Evolutionary conservation across 306 rosid species (phyloP).

Genomic region (Herpetospermum pedunculosum): DNA sequence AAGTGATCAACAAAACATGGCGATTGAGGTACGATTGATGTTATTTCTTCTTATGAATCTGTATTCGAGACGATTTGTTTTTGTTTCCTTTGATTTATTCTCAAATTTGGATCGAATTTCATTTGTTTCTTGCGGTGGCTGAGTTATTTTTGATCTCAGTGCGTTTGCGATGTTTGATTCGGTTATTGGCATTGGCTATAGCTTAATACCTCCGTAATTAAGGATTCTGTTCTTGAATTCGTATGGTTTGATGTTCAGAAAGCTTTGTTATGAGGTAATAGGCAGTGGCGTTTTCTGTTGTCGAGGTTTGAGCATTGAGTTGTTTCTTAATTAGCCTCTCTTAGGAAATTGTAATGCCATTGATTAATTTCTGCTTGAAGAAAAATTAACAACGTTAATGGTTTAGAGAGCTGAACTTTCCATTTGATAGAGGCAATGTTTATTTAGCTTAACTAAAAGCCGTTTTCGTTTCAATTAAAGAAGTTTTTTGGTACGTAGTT

Average conservation of each 20-base stretch:
- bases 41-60: not conserved
- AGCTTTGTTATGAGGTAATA: not conserved
- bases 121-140: not conserved
- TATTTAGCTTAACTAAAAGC: not conserved
- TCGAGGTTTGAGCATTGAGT: not conserved
- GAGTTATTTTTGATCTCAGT: not conserved
- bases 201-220: not conserved
- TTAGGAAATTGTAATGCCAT: not conserved
- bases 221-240: not conserved
- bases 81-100: not conserved
- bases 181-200: not conserved
- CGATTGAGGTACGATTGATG: slow-evolving; percentile 8
- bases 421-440: not conserved
- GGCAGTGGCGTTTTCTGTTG: not conserved
- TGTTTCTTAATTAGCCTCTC: not conserved
- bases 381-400: not conserved
- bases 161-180: not conserved
- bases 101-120: not conserved
- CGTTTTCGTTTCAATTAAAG: not conserved
- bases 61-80: not conserved
- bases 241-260: not conserved
- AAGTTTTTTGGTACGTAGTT: not conserved
- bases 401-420: not conserved
- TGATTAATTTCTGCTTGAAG: not conserved
- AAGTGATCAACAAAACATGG: not conserved